Percentiles rank a stretch among this genome's conserved stretches.
Conservation (phyloP, 257 asterid species). For the Solanum clarkiae region DNA sequence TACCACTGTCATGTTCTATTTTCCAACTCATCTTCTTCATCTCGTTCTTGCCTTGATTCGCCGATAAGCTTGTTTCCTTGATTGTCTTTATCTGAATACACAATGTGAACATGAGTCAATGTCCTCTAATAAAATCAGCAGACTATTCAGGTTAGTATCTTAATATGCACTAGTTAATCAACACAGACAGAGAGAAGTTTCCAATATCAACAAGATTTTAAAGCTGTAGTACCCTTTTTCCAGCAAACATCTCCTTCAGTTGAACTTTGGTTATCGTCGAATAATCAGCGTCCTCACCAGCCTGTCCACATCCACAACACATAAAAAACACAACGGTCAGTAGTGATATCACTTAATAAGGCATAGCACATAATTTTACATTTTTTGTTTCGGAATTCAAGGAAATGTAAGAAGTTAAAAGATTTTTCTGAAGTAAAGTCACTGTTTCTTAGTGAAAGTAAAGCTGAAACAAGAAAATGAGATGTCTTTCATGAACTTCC, state of each 20-base stretch:
- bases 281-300: conserved; percentile 59
- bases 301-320: conserved; percentile 27
- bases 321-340: not conserved
- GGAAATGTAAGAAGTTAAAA: not conserved
- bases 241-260: conserved; percentile 52
- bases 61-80: conserved; percentile 66
- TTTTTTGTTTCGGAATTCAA: not conserved
- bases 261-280: conserved; percentile 58
- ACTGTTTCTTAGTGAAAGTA: not conserved
- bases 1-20: conserved; percentile 24
- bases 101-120: not conserved
- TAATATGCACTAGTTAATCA: not conserved
- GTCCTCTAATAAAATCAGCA: not conserved
- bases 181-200: not conserved
- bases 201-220: not conserved
- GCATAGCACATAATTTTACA: not conserved
- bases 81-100: conserved; percentile 35
- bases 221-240: conserved; percentile 33
- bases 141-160: not conserved
- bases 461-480: not conserved
- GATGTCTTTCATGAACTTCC: not conserved
- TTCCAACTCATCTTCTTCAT: conserved; percentile 51
- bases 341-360: not conserved
- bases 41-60: conserved; percentile 59
- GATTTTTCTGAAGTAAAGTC: not conserved